Evolutionary conservation across 2,329 filamentous ascomycete genomes (phyloP).

Genomic region (Sporothrix mexicana): DNA sequence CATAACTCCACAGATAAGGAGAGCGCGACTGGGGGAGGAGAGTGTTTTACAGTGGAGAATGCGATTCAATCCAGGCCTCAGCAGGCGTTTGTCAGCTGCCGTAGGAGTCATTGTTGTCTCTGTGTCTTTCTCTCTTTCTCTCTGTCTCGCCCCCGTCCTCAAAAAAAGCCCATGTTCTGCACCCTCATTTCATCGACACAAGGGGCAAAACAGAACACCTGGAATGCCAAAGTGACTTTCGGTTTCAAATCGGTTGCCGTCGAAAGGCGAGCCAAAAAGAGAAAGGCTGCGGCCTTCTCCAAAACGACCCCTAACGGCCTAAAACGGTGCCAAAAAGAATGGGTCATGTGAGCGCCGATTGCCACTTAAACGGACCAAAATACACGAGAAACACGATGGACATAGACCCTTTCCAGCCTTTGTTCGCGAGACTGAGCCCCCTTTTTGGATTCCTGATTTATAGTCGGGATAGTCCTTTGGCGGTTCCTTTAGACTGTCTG

Average conservation of each 20-base stretch:
- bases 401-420: neutral
- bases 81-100: slow-evolving; percentile 17
- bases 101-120: neutral
- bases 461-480: neutral
- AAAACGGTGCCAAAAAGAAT: neutral
- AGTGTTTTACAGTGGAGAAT: neutral
- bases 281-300: neutral
- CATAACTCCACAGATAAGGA: slow-evolving; percentile 31
- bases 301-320: neutral
- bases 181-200: neutral
- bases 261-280: neutral
- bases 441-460: neutral
- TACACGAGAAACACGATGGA: neutral
- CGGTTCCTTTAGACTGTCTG: neutral
- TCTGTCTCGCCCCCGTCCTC: neutral
- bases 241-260: neutral
- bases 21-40: slow-evolving; percentile 3
- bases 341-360: slow-evolving; percentile 14
- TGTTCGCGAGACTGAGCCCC: slow-evolving; percentile 12
- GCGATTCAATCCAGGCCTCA: neutral
- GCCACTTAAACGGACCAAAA: neutral
- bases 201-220: neutral
- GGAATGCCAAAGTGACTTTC: slow-evolving; percentile 1
- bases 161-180: neutral
- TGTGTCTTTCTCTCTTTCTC: neutral